Percentiles rank a stretch among this genome's conserved stretches.
Conservation (phyloP, 768 basidiomycete genomes). For the Tephrocybe sp. region DNA sequence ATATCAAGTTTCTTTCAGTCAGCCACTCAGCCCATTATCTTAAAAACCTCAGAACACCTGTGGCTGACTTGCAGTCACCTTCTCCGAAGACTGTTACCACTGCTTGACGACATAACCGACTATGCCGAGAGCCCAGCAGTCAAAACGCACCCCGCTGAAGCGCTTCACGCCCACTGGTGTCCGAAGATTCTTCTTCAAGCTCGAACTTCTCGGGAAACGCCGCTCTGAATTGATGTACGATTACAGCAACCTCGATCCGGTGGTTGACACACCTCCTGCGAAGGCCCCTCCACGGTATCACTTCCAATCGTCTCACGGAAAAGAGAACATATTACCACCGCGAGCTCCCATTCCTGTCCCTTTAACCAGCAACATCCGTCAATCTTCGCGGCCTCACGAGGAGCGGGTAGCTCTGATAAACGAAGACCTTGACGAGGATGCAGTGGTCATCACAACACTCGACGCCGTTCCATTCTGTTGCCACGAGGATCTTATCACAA, state of each 20-base stretch:
- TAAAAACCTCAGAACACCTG: background rate
- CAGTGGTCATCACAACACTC: constrained; percentile 64
- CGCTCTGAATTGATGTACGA: constrained; percentile 8
- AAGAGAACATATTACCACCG: constrained; percentile 1
- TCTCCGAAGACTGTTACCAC: too few relatives aligned
- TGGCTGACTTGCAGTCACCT: constrained; percentile 14
- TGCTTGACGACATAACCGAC: background rate
- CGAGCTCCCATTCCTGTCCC: background rate
- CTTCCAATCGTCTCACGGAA: constrained; percentile 1
- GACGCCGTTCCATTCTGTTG: constrained; percentile 65
- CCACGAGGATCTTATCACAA: constrained; percentile 69
- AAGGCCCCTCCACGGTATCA: constrained; percentile 1
- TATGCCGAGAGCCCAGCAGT: constrained; percentile 11
- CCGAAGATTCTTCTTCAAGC: constrained; percentile 41
- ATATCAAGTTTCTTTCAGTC: background rate
- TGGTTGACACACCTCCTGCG: constrained; percentile 25
- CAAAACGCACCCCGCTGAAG: background rate
- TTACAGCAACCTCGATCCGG: constrained; percentile 22
- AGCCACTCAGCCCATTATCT: background rate
- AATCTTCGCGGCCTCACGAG: constrained; percentile 1
- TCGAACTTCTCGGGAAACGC: constrained; percentile 30
- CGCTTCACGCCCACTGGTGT: constrained; percentile 21
- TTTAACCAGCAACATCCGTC: background rate
- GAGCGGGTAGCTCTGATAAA: constrained; percentile 60
- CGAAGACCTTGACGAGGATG: constrained; percentile 51